These are phyloP conservation scores for Chenopodium album DNA, from an alignment of 148 eudicot genomes.

Conservation along the genomic window DNA sequence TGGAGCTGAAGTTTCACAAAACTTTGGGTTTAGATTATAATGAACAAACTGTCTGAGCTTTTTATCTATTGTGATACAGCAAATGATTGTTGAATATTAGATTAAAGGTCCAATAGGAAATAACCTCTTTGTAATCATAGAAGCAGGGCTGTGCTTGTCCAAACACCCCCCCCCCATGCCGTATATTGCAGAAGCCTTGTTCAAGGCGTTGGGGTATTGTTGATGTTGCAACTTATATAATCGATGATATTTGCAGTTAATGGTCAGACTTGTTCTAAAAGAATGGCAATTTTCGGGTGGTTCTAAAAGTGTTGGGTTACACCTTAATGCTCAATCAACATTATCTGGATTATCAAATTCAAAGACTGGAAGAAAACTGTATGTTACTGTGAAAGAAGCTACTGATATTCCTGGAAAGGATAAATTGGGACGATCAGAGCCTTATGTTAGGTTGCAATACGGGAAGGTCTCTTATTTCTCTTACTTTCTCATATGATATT, in stretches of 20 bases:
- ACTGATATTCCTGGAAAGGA: constrained; percentile 74
- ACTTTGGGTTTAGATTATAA: not conserved
- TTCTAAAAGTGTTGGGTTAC: constrained; percentile 48
- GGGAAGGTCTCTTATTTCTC: constrained; percentile 63
- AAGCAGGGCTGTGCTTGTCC: not conserved
- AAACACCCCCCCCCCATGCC: not conserved
- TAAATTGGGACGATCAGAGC: constrained; percentile 58
- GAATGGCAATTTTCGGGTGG: constrained; percentile 98
- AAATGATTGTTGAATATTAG: not conserved
- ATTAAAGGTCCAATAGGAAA: not conserved
- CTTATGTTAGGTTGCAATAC: constrained; percentile 85
- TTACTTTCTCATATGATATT: constrained; percentile 1
- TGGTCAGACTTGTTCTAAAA: constrained; percentile 67
- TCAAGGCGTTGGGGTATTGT: not conserved
- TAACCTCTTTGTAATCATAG: not conserved
- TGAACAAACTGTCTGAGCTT: not conserved
- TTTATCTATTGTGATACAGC: not conserved
- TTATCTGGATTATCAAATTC: constrained; percentile 47
- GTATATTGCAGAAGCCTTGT: not conserved
- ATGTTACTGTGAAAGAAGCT: constrained; percentile 71
- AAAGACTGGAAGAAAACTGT: constrained; percentile 80
- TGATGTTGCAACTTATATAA: constrained; percentile 12
- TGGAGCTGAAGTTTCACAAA: not conserved
- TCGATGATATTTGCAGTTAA: constrained; percentile 53
- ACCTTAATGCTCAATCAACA: constrained; percentile 47